Base-by-base conservation (phyloP, 208 protist species). In the Acanthamoeba culbertsoni region DNA sequence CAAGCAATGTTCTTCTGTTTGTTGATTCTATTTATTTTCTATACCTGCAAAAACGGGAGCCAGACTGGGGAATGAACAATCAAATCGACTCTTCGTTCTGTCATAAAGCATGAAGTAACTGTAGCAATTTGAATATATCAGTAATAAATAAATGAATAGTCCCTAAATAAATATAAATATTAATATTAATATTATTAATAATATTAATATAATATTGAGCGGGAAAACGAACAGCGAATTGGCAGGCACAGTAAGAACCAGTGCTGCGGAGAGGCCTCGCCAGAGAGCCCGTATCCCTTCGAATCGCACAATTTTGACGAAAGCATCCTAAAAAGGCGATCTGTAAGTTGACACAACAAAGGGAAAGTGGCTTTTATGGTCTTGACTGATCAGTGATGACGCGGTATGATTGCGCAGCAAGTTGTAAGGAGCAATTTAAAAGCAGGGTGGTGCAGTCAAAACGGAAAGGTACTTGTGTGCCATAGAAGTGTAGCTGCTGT, bases 61-160 rank as follows among this genome's bases (percentile, higher is more conserved):
- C 6, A 84, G 46, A 20, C 42, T 28, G 4, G 31, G 7, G 33
- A 93, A 68, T 35, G 16, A n/a, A 10, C 63, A 35, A 28, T 84
- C 65, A n/a, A 94, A 53, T 45, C 59, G 48, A 63, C 59, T 53
- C 42, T 95, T 95, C 45, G 93, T 75, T 82, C 84, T 43, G 63
- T 95, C 94, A 62, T 95, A 95, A 31, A 82, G 63, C 62, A 93
- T 94, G 53, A 95, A 95, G 65, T 95, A 94, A 63, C 93, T 95
- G 48, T 46, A 93, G 2, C 16, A 1, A n/a, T 93, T 43, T 82
- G 6, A 79, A 35, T 26, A 10, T 23, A 3, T 33, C 45, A 75
- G 43, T 26, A n/a, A 68, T 1, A 57, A 23, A 88, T 42, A 1
- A 53, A 43, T 35, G 14, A 1, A 62, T 45, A 59, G 31, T 20